A percentile compares a stretch with the other conserved stretches of the same genome.
Conservation (phyloP, 805 yeast genomes). For the Kluyveromyces siamensis region DNA sequence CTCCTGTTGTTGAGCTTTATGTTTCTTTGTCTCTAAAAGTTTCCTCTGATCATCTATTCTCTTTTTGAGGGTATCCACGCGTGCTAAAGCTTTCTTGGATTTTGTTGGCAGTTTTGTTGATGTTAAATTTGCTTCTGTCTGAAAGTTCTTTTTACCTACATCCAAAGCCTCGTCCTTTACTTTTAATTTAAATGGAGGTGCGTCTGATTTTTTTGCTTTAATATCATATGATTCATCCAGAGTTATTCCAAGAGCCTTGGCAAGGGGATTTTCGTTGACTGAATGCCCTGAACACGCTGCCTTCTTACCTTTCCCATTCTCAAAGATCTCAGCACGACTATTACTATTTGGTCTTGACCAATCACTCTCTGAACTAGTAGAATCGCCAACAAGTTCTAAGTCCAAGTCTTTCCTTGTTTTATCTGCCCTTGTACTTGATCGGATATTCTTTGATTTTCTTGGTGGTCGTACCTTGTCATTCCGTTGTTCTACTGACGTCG, state of each 20-base stretch:
- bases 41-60: conserved; percentile 25
- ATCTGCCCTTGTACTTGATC: background rate
- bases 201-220: background rate
- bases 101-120: background rate
- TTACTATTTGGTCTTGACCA: conserved; percentile 8
- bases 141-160: background rate
- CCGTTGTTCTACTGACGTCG: conserved; percentile 2
- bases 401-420: background rate
- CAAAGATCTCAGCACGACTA: conserved; percentile 4
- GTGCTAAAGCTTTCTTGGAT: conserved; percentile 1
- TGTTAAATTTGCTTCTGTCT: background rate
- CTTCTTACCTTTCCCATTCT: background rate
- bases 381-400: background rate
- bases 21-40: conserved; percentile 15
- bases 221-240: background rate
- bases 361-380: background rate
- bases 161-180: conserved; percentile 2
- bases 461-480: background rate
- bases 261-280: background rate
- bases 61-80: conserved; percentile 17
- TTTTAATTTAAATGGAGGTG: background rate
- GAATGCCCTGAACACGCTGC: background rate
- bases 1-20: conserved; percentile 20
- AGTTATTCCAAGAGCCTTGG: background rate
- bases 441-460: background rate